Percentiles rank a stretch among this genome's conserved stretches.
Conservation (phyloP, 768 basidiomycete species). For the Rhodotorula paludigena region DNA sequence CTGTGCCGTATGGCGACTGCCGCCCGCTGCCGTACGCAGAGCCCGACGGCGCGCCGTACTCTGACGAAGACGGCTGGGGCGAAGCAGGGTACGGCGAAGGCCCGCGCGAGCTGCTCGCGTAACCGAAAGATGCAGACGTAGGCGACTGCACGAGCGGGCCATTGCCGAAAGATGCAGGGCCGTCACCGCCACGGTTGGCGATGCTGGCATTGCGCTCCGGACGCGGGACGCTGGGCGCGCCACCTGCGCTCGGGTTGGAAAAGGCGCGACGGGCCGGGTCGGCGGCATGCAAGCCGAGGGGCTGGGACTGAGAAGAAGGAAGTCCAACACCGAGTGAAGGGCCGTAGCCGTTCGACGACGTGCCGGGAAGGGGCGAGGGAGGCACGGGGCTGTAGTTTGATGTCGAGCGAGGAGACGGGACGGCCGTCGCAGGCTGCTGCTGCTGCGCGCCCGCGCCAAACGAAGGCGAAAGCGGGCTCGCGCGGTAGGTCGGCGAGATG, state of each 20-base stretch:
- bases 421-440: neutral
- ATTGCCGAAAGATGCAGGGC: neutral
- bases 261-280: constrained; percentile 4
- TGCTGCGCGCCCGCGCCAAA: neutral
- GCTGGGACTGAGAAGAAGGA: no score
- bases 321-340: no score
- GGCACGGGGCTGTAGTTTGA: no score
- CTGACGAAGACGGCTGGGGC: no score
- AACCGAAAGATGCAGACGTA: neutral
- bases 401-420: neutral
- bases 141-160: neutral
- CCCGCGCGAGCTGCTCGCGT: constrained; percentile 10
- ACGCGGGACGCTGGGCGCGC: neutral
- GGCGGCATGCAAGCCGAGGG: neutral
- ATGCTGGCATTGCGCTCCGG: constrained; percentile 31
- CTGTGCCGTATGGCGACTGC: constrained; percentile 10
- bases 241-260: neutral
- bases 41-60: no score
- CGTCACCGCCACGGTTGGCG: no score
- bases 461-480: neutral
- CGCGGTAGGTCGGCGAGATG: constrained; percentile 7
- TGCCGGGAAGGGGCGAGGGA: no score
- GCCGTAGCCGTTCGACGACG: no score
- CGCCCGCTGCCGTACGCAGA: neutral
- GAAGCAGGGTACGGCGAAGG: constrained; percentile 5